These are phyloP conservation scores for Mitragyna speciosa DNA, from an alignment of 257 asterid species.

Conservation along the genomic window DNA sequence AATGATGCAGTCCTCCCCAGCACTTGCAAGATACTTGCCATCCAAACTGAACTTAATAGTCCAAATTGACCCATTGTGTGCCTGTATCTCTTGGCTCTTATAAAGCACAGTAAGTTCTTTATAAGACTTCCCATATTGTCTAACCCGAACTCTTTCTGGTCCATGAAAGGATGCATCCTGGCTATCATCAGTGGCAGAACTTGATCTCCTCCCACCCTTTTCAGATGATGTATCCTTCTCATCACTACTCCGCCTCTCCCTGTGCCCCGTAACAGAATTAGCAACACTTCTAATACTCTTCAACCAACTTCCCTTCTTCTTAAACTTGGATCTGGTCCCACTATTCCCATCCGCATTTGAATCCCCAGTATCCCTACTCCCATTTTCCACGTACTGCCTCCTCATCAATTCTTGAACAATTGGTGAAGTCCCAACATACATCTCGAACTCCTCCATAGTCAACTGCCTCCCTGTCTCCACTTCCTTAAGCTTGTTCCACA, in stretches of 20 bases:
- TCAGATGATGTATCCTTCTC: slow-evolving; percentile 97
- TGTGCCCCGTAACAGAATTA: slow-evolving; percentile 64
- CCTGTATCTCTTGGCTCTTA: slow-evolving; percentile 89
- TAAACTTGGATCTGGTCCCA: slow-evolving; percentile 57
- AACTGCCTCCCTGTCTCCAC: slow-evolving; percentile 86
- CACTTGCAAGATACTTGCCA: slow-evolving; percentile 95
- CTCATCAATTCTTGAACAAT: slow-evolving; percentile 97
- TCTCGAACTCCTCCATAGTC: slow-evolving; percentile 92
- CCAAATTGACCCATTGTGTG: slow-evolving; percentile 95
- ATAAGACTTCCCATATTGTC: slow-evolving; percentile 84
- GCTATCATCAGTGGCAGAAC: slow-evolving; percentile 98
- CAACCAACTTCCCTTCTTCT: slow-evolving; percentile 80
- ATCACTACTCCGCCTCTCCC: slow-evolving; percentile 85
- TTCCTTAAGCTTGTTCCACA: slow-evolving; percentile 90
- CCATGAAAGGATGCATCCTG: slow-evolving; percentile 88
- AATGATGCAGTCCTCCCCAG: slow-evolving; percentile 96
- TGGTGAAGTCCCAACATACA: slow-evolving; percentile 94
- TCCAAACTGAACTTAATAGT: slow-evolving; percentile 94
- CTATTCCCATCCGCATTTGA: slow-evolving; percentile 48
- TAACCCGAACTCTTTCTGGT: slow-evolving; percentile 78
- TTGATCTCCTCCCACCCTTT: slow-evolving; percentile 93
- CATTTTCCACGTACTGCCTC: slow-evolving; percentile 84
- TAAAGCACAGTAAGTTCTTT: slow-evolving; percentile 85
- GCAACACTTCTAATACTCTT: slow-evolving; percentile 76
- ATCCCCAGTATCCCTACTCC: slow-evolving; percentile 54